Evolutionary conservation across 305 asterid genomes (phyloP).

Genomic region (Solanum hybrid): DNA sequence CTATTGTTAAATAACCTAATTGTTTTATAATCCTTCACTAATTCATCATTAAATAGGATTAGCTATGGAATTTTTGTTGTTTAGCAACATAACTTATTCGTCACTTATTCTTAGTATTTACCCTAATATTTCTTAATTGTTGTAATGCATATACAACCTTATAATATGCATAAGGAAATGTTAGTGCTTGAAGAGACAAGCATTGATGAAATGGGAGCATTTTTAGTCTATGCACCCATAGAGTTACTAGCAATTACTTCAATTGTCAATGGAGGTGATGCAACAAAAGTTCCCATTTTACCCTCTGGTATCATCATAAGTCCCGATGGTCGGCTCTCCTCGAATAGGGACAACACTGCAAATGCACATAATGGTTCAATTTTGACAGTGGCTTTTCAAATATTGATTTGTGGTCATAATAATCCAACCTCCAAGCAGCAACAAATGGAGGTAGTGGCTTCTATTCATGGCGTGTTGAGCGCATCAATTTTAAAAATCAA

Average conservation of each 20-base stretch:
- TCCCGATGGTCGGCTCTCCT: slow-evolving; percentile 27
- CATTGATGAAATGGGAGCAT: slow-evolving; percentile 41
- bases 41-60: neutral
- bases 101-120: neutral
- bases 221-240: slow-evolving; percentile 42
- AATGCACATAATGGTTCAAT: slow-evolving; percentile 38
- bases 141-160: slow-evolving; percentile 25
- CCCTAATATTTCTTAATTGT: neutral
- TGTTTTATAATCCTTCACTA: neutral
- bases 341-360: slow-evolving; percentile 12
- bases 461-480: slow-evolving; percentile 37
- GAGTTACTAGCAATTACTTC: slow-evolving; percentile 9
- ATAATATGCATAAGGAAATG: slow-evolving; percentile 28
- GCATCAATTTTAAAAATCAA: slow-evolving; percentile 17
- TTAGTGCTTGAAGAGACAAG: slow-evolving; percentile 57
- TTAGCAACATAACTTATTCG: neutral
- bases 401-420: slow-evolving; percentile 10
- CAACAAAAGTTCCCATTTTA: slow-evolving; percentile 24
- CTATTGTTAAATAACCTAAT: neutral
- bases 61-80: neutral
- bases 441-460: slow-evolving; percentile 38
- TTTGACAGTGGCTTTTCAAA: slow-evolving; percentile 45
- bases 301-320: slow-evolving; percentile 70
- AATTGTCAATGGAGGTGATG: slow-evolving; percentile 40
- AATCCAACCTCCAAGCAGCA: slow-evolving; percentile 24